Evolutionary conservation across 148 eudicot species (phyloP).

Genomic region (Rhododendron simsii): DNA sequence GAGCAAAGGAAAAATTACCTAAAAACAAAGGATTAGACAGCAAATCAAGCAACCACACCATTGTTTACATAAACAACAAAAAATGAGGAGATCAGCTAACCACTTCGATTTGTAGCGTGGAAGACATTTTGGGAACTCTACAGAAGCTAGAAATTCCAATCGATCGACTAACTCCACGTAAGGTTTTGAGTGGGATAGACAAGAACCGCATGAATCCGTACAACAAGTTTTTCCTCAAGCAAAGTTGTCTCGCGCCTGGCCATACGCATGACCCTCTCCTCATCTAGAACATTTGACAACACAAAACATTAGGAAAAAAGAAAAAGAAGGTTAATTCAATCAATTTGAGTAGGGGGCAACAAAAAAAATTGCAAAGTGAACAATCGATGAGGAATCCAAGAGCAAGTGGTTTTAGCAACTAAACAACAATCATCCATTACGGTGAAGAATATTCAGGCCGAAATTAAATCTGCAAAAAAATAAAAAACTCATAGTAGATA

Average conservation of each 20-base stretch:
- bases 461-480: background rate
- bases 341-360: background rate
- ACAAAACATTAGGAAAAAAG: background rate
- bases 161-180: conserved; percentile 65
- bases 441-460: background rate
- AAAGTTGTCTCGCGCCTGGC: conserved; percentile 72
- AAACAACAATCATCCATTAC: background rate
- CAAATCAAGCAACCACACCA: background rate
- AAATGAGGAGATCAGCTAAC: conserved; percentile 35
- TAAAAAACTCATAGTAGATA: background rate
- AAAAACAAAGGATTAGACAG: background rate
- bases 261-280: conserved; percentile 53
- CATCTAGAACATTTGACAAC: conserved; percentile 34
- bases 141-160: conserved; percentile 62
- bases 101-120: conserved; percentile 73
- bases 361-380: background rate
- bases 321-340: background rate
- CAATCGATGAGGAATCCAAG: background rate
- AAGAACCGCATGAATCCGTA: conserved; percentile 67
- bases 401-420: background rate
- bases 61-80: background rate
- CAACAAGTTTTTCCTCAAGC: conserved; percentile 61
- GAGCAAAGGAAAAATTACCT: background rate
- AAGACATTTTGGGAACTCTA: conserved; percentile 56
- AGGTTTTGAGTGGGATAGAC: conserved; percentile 63